Conservation (phyloP, 345 rosid species). For the Turnera subulata region DNA sequence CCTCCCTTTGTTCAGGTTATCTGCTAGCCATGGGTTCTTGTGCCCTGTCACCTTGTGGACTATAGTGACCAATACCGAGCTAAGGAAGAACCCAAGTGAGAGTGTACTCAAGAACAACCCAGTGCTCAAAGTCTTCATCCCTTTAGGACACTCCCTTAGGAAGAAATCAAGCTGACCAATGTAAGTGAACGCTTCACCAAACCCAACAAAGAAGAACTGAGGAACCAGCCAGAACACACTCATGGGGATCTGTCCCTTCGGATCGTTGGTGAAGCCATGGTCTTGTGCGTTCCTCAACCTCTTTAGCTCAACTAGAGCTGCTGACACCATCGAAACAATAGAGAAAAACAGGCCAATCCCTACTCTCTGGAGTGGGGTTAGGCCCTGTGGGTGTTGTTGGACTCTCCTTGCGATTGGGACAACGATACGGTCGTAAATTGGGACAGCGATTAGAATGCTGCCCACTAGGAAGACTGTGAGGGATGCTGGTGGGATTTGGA, state of each 20-base stretch:
- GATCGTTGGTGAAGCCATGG: conserved; percentile 35
- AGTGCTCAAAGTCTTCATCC: conserved; percentile 97
- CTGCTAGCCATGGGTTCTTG: conserved; percentile 67
- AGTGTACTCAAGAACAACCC: conserved; percentile 86
- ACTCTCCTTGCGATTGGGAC: conserved; percentile 30
- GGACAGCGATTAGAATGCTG: conserved; percentile 46
- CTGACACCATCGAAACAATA: conserved; percentile 52
- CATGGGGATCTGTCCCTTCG: conserved; percentile 46
- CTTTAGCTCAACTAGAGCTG: conserved; percentile 44
- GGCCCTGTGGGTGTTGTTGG: conserved; percentile 26
- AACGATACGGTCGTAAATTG: conserved; percentile 48
- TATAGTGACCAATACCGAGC: conserved; percentile 63
- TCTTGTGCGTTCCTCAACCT: conserved; percentile 19
- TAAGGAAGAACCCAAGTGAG: conserved; percentile 78
- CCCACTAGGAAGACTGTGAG: conserved; percentile 52
- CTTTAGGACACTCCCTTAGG: conserved; percentile 92
- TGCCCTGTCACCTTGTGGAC: conserved; percentile 69
- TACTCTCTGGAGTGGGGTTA: conserved; percentile 54
- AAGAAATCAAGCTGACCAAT: conserved; percentile 89
- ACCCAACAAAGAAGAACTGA: conserved; percentile 74
- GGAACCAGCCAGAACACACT: conserved; percentile 81
- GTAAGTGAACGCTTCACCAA: conserved; percentile 87
- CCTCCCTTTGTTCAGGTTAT: conserved; percentile 76
- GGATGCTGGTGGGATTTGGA: conserved; percentile 66
- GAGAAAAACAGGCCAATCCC: conserved; percentile 60